Evolutionary conservation across 495 filamentous ascomycete species (phyloP).

Genomic region (Podospora comata): DNA sequence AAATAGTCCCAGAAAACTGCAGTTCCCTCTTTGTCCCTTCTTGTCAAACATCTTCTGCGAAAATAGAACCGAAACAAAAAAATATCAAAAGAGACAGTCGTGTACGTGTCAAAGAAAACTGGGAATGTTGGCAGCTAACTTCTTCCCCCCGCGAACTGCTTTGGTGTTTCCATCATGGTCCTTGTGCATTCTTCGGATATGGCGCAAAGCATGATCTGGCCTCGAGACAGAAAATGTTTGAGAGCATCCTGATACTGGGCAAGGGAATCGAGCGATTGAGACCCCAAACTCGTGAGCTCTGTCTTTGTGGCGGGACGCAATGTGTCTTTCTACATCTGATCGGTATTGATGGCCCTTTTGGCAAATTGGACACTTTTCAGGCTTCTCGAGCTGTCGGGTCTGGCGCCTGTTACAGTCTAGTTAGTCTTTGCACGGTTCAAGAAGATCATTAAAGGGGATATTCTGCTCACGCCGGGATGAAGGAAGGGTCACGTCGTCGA

Average conservation of each 20-base stretch:
- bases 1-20: neutral
- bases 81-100: neutral
- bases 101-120: neutral
- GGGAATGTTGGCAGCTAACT: neutral
- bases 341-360: neutral
- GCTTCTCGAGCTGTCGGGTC: neutral
- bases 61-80: neutral
- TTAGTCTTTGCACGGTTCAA: neutral
- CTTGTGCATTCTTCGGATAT: neutral
- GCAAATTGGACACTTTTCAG: neutral
- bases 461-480: neutral
- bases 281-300: neutral
- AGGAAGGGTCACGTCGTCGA: neutral
- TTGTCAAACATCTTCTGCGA: neutral
- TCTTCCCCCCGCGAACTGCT: neutral
- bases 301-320: neutral
- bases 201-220: neutral
- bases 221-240: neutral
- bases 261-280: neutral
- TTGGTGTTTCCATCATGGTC: neutral
- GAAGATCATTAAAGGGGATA: neutral
- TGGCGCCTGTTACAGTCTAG: neutral
- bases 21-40: neutral
- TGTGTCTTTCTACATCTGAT: neutral
- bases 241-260: neutral